A percentile compares a stretch with the other conserved stretches of the same genome.
Conservation (phyloP, 192 early-diverging fungal genomes). For the Coemansia guatemalensis region DNA sequence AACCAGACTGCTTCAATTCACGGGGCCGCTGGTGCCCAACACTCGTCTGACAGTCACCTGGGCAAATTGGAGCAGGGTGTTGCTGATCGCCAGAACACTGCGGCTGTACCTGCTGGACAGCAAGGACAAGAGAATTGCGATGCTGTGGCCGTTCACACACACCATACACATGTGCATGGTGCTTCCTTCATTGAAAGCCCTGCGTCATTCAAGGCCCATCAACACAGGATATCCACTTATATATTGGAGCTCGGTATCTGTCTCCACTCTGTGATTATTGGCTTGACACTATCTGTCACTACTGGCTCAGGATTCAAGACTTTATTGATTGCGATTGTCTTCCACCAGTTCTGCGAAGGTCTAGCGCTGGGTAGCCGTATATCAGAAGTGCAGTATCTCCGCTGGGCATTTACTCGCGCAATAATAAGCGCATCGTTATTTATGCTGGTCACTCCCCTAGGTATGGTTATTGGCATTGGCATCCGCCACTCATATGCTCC, state of each 20-base stretch:
- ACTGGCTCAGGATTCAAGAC: slow-evolving; percentile 56
- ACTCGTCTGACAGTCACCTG: not conserved
- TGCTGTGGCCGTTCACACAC: slow-evolving; percentile 48
- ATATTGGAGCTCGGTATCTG: slow-evolving; percentile 77
- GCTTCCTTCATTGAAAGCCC: slow-evolving; percentile 24
- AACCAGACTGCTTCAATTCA: slow-evolving; percentile 9
- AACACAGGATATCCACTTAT: slow-evolving; percentile 58
- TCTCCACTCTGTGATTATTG: slow-evolving; percentile 76
- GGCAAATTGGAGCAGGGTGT: not conserved
- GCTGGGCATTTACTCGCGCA: slow-evolving; percentile 27
- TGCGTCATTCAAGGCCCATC: slow-evolving; percentile 1
- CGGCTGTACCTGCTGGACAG: not conserved
- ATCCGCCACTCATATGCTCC: slow-evolving; percentile 63
- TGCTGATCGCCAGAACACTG: too few relatives aligned
- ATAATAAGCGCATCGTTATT: slow-evolving; percentile 57
- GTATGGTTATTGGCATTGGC: slow-evolving; percentile 78
- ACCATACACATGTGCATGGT: slow-evolving; percentile 53
- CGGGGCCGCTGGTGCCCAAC: not conserved
- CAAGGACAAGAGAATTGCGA: slow-evolving; percentile 25
- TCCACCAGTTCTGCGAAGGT: slow-evolving; percentile 80
- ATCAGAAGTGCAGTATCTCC: slow-evolving; percentile 52
- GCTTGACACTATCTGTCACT: slow-evolving; percentile 63
- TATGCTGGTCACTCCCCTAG: slow-evolving; percentile 76
- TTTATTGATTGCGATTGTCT: slow-evolving; percentile 64
- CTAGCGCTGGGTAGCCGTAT: slow-evolving; percentile 74